Evolutionary conservation across 1,139 yeast species (phyloP).

Genomic region (Saccharomycopsis phalli): DNA sequence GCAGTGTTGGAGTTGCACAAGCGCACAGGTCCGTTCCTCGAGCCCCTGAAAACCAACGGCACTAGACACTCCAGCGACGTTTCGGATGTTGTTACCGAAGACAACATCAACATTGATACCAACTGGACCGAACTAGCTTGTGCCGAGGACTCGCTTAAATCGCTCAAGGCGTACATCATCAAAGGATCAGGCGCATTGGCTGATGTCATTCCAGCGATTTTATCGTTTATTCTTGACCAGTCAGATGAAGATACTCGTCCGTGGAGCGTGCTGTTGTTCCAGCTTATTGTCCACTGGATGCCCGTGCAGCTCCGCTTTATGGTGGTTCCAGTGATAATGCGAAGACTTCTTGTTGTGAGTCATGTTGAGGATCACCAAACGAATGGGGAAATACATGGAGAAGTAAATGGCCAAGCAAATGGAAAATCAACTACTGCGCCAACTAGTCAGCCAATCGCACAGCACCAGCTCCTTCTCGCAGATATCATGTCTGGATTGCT

Average conservation of each 20-base stretch:
- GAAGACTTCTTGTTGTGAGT: constrained; percentile 22
- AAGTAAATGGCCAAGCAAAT: background rate
- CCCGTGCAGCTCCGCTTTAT: constrained; percentile 85
- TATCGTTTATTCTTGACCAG: constrained; percentile 20
- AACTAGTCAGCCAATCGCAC: constrained; percentile 23
- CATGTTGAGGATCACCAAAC: constrained; percentile 21
- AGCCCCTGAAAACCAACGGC: constrained; percentile 1
- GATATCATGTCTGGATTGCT: constrained; percentile 55
- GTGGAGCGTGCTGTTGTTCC: constrained; percentile 56
- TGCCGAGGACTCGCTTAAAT: constrained; percentile 29
- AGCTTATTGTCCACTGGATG: constrained; percentile 64
- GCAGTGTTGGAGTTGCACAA: background rate
- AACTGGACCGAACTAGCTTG: constrained; percentile 15
- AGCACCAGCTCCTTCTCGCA: constrained; percentile 42
- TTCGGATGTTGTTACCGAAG: constrained; percentile 15
- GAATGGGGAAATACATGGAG: background rate
- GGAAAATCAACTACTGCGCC: background rate
- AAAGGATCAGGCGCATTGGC: constrained; percentile 5
- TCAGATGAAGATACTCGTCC: constrained; percentile 21
- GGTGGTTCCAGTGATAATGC: constrained; percentile 40
- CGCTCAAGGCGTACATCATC: constrained; percentile 33
- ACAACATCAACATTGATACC: constrained; percentile 15
- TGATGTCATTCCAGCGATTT: constrained; percentile 4
- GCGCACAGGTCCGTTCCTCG: background rate
- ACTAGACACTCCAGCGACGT: background rate